Conservation (phyloP, 495 filamentous ascomycete species). For the Glutinoglossum americanum region DNA sequence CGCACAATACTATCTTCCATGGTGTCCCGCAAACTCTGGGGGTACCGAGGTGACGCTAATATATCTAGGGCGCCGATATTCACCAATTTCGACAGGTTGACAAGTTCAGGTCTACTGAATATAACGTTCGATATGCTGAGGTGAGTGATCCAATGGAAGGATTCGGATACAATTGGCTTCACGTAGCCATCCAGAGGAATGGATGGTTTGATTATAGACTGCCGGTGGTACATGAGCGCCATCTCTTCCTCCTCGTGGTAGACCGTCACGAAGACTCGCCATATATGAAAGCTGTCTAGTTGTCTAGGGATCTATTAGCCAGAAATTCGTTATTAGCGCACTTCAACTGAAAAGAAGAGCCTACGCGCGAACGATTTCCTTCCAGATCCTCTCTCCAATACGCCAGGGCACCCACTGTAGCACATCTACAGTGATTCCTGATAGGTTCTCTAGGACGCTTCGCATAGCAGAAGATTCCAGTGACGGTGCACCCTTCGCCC, state of each 20-base stretch:
- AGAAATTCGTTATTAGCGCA: background rate
- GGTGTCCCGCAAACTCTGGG: background rate
- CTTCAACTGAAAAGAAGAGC: background rate
- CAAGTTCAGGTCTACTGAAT: conserved; percentile 8
- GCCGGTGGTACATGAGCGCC: conserved; percentile 4
- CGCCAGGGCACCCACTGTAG: conserved; percentile 9
- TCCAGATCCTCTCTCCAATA: conserved; percentile 10
- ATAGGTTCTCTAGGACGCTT: conserved; percentile 4
- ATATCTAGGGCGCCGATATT: conserved; percentile 13
- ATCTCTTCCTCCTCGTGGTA: conserved; percentile 7
- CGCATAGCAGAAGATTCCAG: conserved; percentile 9
- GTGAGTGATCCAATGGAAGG: conserved; percentile 10
- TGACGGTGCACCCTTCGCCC: conserved; percentile 9
- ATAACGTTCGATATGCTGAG: conserved; percentile 11
- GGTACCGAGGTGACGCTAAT: background rate
- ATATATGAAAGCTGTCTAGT: conserved; percentile 12
- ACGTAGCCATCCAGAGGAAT: conserved; percentile 8
- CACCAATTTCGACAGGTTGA: conserved; percentile 9
- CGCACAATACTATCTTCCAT: conserved; percentile 14
- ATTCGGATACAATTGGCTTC: conserved; percentile 6
- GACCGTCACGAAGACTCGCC: conserved; percentile 11
- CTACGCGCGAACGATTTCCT: conserved; percentile 2
- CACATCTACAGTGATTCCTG: conserved; percentile 9
- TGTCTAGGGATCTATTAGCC: conserved; percentile 5
- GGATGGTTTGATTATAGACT: conserved; percentile 6